These are phyloP conservation scores for Casuarina equisetifolia DNA, from an alignment of 306 rosid species.

Conservation along the genomic window DNA sequence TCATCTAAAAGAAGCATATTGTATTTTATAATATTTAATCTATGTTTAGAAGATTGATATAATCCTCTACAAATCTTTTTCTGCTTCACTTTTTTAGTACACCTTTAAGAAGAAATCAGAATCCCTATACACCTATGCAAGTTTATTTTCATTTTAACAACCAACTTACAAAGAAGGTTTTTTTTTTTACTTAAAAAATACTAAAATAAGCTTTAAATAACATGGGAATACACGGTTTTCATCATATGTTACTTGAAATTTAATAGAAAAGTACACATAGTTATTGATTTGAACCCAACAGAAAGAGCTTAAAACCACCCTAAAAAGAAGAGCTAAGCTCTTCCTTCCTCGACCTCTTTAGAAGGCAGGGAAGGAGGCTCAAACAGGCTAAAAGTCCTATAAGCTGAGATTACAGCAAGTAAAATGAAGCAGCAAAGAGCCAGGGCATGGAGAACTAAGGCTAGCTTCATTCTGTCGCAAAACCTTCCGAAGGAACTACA, in stretches of 20 bases:
- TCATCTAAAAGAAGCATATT: no score
- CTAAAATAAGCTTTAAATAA: neutral
- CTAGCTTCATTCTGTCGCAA: constrained; percentile 72
- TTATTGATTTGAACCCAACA: neutral
- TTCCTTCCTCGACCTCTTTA: constrained; percentile 38
- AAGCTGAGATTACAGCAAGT: constrained; percentile 77
- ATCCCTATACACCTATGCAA: no score
- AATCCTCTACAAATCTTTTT: no score
- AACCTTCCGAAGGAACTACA: constrained; percentile 68
- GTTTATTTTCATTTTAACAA: no score
- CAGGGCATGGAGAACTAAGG: constrained; percentile 54
- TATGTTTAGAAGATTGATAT: no score
- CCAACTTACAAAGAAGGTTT: no score
- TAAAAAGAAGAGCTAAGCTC: constrained; percentile 8
- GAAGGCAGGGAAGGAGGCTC: constrained; percentile 54
- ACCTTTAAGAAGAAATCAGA: no score
- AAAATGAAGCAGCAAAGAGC: constrained; percentile 59
- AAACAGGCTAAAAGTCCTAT: constrained; percentile 58
- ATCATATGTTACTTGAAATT: neutral
- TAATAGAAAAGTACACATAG: neutral
- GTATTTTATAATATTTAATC: no score
- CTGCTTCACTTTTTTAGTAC: no score
- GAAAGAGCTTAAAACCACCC: neutral
- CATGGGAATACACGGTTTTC: neutral
- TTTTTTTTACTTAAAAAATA: neutral